phyloP scores from a whole-genome alignment of 2,329 filamentous ascomycete species.

The Cordyceps tenuipes region DNA sequence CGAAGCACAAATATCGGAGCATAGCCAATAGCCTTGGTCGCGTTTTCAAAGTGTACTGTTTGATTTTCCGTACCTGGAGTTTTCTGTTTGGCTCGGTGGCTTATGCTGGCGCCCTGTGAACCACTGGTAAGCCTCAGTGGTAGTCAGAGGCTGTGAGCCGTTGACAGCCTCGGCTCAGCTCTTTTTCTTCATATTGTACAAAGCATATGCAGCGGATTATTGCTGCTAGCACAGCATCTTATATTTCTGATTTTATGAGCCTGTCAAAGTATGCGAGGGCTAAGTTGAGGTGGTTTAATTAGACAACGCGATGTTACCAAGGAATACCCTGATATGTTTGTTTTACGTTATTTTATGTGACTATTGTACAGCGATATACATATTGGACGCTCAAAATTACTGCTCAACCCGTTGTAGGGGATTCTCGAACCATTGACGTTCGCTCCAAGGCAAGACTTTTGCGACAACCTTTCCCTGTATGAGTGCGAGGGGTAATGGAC shows the following conservation, averaged over 20 bases:
- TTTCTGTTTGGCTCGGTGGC: slow-evolving; percentile 10
- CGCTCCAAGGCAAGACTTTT: slow-evolving; percentile 45
- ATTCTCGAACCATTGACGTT: slow-evolving; percentile 42
- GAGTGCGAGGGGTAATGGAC: slow-evolving; percentile 76
- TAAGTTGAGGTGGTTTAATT: slow-evolving; percentile 11
- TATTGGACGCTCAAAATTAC: slow-evolving; percentile 3
- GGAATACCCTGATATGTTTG: background rate
- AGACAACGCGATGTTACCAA: slow-evolving; percentile 9
- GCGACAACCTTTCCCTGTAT: slow-evolving; percentile 75
- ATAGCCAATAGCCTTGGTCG: background rate
- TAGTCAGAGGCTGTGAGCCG: background rate
- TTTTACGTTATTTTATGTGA: background rate
- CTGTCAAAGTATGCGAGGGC: slow-evolving; percentile 1
- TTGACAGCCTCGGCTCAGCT: slow-evolving; percentile 10
- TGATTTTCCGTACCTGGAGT: slow-evolving; percentile 8
- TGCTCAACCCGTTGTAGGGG: slow-evolving; percentile 27
- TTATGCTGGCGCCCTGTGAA: background rate
- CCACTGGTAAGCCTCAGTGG: background rate
- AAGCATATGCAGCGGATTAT: slow-evolving; percentile 25
- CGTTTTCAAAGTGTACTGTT: background rate
- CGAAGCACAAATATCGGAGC: background rate
- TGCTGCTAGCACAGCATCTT: slow-evolving; percentile 17
- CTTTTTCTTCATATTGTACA: slow-evolving; percentile 21
- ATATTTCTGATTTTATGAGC: slow-evolving; percentile 14
- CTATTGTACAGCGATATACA: slow-evolving; percentile 14